These are phyloP conservation scores for Nicotiana paniculata DNA, from an alignment of 257 asterid genomes.

Conservation along the genomic window DNA sequence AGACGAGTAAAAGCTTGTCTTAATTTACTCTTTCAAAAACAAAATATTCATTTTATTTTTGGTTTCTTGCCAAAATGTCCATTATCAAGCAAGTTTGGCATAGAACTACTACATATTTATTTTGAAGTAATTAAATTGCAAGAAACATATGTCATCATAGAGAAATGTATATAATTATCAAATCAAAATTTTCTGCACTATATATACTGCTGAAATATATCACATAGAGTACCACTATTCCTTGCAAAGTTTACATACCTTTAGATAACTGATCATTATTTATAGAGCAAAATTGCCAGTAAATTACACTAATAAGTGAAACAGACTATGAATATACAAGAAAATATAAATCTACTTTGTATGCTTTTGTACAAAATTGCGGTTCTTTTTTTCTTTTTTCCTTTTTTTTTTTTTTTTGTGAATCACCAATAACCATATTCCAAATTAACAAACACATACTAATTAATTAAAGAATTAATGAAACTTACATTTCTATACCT, in stretches of 20 bases:
- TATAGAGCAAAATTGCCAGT: background rate
- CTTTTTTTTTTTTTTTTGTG: too few species aligned
- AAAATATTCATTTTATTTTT: background rate
- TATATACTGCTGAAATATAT: too few species aligned
- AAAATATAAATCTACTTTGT: background rate
- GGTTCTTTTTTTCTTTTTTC: background rate
- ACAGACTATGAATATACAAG: too few species aligned
- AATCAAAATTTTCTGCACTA: background rate
- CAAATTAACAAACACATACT: too few species aligned
- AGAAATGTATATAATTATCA: too few species aligned
- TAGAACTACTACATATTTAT: background rate
- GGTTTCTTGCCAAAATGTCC: background rate
- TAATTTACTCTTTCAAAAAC: too few species aligned
- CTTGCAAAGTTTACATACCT: background rate
- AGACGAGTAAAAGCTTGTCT: too few species aligned
- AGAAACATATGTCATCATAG: background rate
- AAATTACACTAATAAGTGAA: background rate
- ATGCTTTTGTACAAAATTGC: background rate
- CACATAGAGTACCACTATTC: background rate
- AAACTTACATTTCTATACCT: background rate
- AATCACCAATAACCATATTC: background rate
- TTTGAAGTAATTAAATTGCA: background rate
- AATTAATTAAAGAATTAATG: background rate
- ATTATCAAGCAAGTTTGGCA: background rate
- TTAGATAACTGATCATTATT: background rate